These are phyloP conservation scores for Naganishia sp. DNA, from an alignment of 1,284 basidiomycete genomes.

Conservation along the genomic window DNA sequence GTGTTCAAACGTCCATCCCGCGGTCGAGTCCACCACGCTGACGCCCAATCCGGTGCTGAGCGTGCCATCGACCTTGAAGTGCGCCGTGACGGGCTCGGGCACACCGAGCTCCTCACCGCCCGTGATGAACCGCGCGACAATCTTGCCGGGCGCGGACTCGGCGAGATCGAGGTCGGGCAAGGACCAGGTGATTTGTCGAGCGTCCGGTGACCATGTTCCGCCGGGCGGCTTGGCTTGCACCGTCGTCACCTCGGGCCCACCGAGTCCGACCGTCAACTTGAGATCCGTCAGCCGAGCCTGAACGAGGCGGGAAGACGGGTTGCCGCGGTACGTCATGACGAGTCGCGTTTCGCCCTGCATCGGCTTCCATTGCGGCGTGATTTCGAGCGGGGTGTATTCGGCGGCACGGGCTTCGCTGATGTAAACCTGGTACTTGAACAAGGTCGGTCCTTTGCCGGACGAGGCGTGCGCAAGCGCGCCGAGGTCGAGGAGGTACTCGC, in stretches of 20 bases:
- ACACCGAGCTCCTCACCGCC: slow-evolving; percentile 41
- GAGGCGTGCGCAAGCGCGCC: slow-evolving; percentile 44
- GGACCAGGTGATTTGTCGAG: slow-evolving; percentile 54
- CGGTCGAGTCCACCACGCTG: slow-evolving; percentile 42
- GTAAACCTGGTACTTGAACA: slow-evolving; percentile 60
- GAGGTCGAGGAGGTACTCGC: slow-evolving; percentile 57
- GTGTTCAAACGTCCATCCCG: slow-evolving; percentile 42
- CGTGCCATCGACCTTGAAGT: slow-evolving; percentile 52
- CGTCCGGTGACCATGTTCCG: slow-evolving; percentile 51
- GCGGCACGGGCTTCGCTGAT: slow-evolving; percentile 47
- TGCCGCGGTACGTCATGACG: slow-evolving; percentile 56
- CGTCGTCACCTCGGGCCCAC: slow-evolving; percentile 49
- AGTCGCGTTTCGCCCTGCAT: slow-evolving; percentile 58
- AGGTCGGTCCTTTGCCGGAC: slow-evolving; percentile 40
- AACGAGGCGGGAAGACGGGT: slow-evolving; percentile 34
- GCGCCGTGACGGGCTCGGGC: slow-evolving; percentile 52
- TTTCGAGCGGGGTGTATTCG: slow-evolving; percentile 52
- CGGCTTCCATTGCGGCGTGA: slow-evolving; percentile 58
- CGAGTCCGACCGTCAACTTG: slow-evolving; percentile 48
- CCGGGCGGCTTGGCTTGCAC: slow-evolving; percentile 59
- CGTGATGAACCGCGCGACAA: slow-evolving; percentile 57
- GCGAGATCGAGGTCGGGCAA: slow-evolving; percentile 42
- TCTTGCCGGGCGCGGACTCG: slow-evolving; percentile 47
- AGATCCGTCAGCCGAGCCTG: slow-evolving; percentile 20
- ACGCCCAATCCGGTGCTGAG: slow-evolving; percentile 53